These are phyloP conservation scores for Penicillium canescens DNA, from an alignment of 495 filamentous ascomycete species.

Conservation along the genomic window DNA sequence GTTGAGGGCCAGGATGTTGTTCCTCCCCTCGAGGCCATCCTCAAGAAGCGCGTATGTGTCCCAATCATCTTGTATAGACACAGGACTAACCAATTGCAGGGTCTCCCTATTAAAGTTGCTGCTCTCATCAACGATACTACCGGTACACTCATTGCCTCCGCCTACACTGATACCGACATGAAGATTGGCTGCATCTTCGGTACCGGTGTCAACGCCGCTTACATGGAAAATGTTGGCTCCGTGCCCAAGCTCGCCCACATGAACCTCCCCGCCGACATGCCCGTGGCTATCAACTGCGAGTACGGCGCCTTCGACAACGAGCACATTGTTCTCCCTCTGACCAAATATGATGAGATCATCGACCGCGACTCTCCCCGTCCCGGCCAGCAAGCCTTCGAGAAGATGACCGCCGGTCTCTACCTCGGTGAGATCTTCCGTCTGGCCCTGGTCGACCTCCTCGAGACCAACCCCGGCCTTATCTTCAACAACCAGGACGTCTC, in stretches of 20 bases:
- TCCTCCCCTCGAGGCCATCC: constrained; percentile 82
- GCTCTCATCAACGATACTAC: constrained; percentile 98
- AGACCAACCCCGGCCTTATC: constrained; percentile 72
- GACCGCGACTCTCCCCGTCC: constrained; percentile 93
- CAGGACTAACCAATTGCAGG: constrained; percentile 42
- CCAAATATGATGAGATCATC: constrained; percentile 78
- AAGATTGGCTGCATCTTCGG: constrained; percentile 98
- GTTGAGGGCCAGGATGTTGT: constrained; percentile 96
- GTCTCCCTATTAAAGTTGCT: constrained; percentile 88
- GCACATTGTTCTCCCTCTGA: constrained; percentile 86
- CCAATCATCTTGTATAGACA: neutral
- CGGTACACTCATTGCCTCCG: constrained; percentile 96
- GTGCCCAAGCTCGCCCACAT: constrained; percentile 93
- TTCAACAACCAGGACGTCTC: constrained; percentile 82
- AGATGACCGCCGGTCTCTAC: constrained; percentile 96
- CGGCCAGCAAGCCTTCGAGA: constrained; percentile 95
- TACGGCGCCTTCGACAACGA: constrained; percentile 99
- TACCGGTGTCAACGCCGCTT: constrained; percentile 96
- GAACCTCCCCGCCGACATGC: constrained; percentile 84
- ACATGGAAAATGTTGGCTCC: constrained; percentile 91
- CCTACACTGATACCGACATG: constrained; percentile 89
- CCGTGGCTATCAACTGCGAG: constrained; percentile 98
- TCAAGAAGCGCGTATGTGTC: constrained; percentile 68
- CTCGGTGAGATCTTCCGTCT: constrained; percentile 94
- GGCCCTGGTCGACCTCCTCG: constrained; percentile 80